Base-by-base conservation (phyloP, 2,329 filamentous ascomycete species). In the Fusarium sp. region DNA sequence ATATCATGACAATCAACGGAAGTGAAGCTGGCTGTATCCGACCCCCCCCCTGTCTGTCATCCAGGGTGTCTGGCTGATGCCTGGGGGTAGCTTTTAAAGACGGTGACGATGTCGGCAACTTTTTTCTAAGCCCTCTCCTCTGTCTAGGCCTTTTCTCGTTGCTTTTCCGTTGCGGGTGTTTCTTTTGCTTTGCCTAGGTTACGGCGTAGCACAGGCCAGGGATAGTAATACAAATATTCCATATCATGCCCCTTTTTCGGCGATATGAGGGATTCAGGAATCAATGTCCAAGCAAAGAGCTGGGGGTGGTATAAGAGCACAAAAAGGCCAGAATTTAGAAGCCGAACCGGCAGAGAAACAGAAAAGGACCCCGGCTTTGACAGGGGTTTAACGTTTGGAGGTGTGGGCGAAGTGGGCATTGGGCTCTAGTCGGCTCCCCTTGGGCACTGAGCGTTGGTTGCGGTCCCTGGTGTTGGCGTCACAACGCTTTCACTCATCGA, bases 321-420 rank as follows among this genome's bases (percentile, higher is more conserved):
- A 46, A 57, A 66, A 63, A 73, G 65, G 49, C 52, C 49, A 63
- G 62, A 52, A 38, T 37, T 38, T 52, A 38, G 49, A 56, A 73
- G 58, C 44, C 61, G 62, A 73, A 60, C 66, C 70, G 70, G 70
- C 70, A 66, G 59, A 73, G 70, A 63, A 73, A 69, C 51, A 73
- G 56, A 23, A 60, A 44, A 38, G 35, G 39, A 65, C 61, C 63
- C 70, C 66, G 62, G 55, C 63, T 44, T 60, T 59, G 57, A 46
- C 74, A 75, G 73, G 74, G 74, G 74, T 69, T 59, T 64, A 70
- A 71, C 63, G 66, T 66, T 75, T 73, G 58, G 66, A 69, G 74
- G 73, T 73, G 74, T 73, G 72, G 57, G 68, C 66, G 57, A 73
- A 76, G 75, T 76, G 74, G 74, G 74, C 74, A 76, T 76, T 76